These are phyloP conservation scores for Microcera coccophila DNA, from an alignment of 2,329 filamentous ascomycete genomes.

Conservation along the genomic window DNA sequence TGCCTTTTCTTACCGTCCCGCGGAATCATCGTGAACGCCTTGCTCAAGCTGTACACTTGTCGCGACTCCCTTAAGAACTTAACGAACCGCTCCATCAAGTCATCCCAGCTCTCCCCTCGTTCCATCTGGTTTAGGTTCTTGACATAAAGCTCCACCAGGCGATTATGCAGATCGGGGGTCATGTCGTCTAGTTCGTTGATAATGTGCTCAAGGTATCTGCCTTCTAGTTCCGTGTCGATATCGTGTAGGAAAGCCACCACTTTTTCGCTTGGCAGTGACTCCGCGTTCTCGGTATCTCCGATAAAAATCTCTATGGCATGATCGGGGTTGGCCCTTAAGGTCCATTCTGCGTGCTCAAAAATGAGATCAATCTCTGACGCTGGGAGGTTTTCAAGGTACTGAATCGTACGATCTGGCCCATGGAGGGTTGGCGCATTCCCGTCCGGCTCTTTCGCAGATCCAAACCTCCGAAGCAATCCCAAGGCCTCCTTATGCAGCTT, in stretches of 20 bases:
- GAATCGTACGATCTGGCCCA: slow-evolving; percentile 78
- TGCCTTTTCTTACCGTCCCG: slow-evolving; percentile 61
- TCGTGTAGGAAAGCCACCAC: slow-evolving; percentile 71
- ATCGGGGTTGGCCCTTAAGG: slow-evolving; percentile 65
- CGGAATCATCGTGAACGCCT: slow-evolving; percentile 73
- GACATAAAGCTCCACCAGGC: slow-evolving; percentile 65
- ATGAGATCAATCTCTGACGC: slow-evolving; percentile 87
- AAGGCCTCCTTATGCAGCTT: slow-evolving; percentile 85
- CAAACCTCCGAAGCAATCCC: slow-evolving; percentile 77
- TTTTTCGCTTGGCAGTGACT: slow-evolving; percentile 73
- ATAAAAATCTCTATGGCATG: slow-evolving; percentile 90
- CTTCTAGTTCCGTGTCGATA: slow-evolving; percentile 68
- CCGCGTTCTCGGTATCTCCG: slow-evolving; percentile 90
- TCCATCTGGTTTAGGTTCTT: slow-evolving; percentile 52
- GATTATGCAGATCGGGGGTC: slow-evolving; percentile 83
- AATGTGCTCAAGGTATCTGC: slow-evolving; percentile 84
- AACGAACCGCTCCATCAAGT: slow-evolving; percentile 64
- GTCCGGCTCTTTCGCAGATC: slow-evolving; percentile 52
- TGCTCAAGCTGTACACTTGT: slow-evolving; percentile 71
- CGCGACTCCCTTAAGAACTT: slow-evolving; percentile 70
- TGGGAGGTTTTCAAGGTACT: slow-evolving; percentile 84
- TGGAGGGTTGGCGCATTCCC: slow-evolving; percentile 57
- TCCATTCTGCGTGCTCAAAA: slow-evolving; percentile 88
- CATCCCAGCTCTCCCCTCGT: slow-evolving; percentile 49
- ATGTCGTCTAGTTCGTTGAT: slow-evolving; percentile 81